A percentile compares a stretch with the other conserved stretches of the same genome.
These are phyloP conservation scores for Quercus engelmannii DNA, from an alignment of 306 rosid species.

Conservation along the genomic window DNA sequence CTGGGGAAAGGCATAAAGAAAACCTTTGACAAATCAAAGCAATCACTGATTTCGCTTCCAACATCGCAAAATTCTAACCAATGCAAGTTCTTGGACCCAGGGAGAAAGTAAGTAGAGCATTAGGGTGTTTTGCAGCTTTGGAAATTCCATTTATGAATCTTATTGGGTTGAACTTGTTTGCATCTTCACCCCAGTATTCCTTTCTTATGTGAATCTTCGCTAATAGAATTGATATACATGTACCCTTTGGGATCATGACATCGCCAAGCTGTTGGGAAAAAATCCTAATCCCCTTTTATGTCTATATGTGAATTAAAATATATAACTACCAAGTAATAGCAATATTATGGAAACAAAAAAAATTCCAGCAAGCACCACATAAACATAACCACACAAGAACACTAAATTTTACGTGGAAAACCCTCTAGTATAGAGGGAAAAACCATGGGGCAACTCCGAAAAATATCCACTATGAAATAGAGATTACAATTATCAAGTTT, in stretches of 20 bases:
- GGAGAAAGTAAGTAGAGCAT: constrained; percentile 29
- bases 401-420: too few relatives aligned
- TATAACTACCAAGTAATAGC: too few relatives aligned
- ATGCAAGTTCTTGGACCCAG: constrained; percentile 40
- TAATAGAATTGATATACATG: constrained; percentile 11
- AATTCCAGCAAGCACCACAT: too few relatives aligned
- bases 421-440: too few relatives aligned
- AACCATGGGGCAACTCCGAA: too few relatives aligned
- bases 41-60: constrained; percentile 27
- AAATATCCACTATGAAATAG: too few relatives aligned
- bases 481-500: too few relatives aligned
- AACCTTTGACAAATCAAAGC: constrained; percentile 31
- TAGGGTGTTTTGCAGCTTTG: constrained; percentile 33
- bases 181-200: constrained; percentile 43
- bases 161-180: constrained; percentile 40
- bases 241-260: constrained; percentile 24
- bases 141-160: constrained; percentile 36
- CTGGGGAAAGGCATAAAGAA: constrained; percentile 26
- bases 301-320: too few relatives aligned
- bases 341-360: too few relatives aligned
- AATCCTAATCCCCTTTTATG: too few relatives aligned
- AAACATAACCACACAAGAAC: too few relatives aligned
- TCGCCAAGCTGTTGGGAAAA: constrained; percentile 3
- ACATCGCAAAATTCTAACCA: constrained; percentile 39
- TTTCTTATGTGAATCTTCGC: constrained; percentile 20